These are phyloP conservation scores for Suillus americanus DNA, from an alignment of 768 basidiomycete genomes.

Conservation along the genomic window DNA sequence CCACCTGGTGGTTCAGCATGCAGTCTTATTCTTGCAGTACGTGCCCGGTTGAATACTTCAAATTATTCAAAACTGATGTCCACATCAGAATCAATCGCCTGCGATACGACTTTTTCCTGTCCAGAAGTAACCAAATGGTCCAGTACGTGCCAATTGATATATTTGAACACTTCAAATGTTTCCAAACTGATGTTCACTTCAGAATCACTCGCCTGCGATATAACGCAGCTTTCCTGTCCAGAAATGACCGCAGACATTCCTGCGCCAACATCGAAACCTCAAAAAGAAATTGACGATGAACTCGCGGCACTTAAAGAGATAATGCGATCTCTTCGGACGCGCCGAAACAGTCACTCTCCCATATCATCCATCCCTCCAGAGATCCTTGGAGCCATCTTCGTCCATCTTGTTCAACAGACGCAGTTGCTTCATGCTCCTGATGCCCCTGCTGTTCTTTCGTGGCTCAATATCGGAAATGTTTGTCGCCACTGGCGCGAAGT, in stretches of 20 bases:
- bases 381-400: slow-evolving; percentile 7
- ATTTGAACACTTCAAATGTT: background rate
- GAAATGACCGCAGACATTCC: background rate
- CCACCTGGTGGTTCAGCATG: background rate
- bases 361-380: slow-evolving; percentile 11
- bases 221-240: background rate
- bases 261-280: background rate
- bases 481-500: slow-evolving; percentile 39
- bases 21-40: background rate
- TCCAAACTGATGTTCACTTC: background rate
- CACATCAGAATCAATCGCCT: background rate
- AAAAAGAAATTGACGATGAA: slow-evolving; percentile 9
- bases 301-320: background rate
- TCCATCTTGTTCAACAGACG: background rate
- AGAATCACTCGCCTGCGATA: background rate
- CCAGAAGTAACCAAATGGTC: background rate
- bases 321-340: slow-evolving; percentile 5
- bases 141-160: background rate
- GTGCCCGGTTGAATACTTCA: background rate
- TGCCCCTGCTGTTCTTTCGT: background rate
- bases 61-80: background rate
- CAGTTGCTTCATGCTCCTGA: background rate
- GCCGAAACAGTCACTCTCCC: slow-evolving; percentile 8
- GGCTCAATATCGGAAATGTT: slow-evolving; percentile 10
- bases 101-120: background rate